Percentiles rank a stretch among this genome's conserved stretches.
phyloP scores from a whole-genome alignment of 345 rosid species.

The Eucalyptus coolabah region DNA sequence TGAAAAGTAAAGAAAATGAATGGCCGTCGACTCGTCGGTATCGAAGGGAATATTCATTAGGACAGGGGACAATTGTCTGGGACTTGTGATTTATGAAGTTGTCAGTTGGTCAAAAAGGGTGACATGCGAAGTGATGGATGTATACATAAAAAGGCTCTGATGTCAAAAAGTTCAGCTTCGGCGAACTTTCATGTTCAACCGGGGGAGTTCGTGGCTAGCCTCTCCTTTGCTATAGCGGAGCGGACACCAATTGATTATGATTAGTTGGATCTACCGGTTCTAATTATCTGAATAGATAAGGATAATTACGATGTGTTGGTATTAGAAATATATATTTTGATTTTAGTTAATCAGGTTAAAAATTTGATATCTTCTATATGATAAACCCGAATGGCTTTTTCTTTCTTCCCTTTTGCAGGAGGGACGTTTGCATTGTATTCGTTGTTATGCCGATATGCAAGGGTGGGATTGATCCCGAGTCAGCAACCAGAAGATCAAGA shows the following conservation, averaged over 20 bases:
- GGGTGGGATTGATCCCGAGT: conserved; percentile 30
- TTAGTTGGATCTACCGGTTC: neutral
- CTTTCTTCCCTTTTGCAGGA: neutral
- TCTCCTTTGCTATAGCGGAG: neutral
- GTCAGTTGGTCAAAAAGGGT: neutral
- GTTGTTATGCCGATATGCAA: conserved; percentile 33
- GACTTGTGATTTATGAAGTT: neutral
- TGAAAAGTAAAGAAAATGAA: neutral
- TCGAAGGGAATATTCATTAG: neutral
- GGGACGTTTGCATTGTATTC: conserved; percentile 54
- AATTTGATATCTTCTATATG: neutral
- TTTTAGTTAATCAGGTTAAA: neutral
- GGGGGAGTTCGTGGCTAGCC: neutral
- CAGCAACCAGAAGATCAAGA: conserved; percentile 26
- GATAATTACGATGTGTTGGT: neutral
- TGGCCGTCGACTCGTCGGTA: neutral
- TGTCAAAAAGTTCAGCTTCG: neutral
- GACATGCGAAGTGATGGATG: neutral
- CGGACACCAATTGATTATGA: neutral
- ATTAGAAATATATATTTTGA: neutral
- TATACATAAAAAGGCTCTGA: neutral
- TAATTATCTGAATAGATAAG: neutral
- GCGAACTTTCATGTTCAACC: neutral
- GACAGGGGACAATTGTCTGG: neutral
- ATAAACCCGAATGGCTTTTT: too few relatives aligned